These are phyloP conservation scores for Populus trichocarpa DNA, from an alignment of 441 rosid genomes.

Conservation along the genomic window DNA sequence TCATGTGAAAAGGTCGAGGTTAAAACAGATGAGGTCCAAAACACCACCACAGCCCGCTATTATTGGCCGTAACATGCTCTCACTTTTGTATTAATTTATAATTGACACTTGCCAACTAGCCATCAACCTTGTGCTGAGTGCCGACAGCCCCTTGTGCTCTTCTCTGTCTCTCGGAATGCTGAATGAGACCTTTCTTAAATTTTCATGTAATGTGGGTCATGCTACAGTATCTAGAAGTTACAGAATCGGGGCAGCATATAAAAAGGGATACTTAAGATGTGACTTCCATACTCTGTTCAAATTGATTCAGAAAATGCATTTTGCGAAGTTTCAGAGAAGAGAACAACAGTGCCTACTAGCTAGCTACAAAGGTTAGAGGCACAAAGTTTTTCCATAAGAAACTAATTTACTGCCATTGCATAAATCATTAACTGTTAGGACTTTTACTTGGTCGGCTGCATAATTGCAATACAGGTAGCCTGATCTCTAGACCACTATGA, in stretches of 20 bases:
- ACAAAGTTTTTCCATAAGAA: background rate
- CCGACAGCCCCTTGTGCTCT: constrained; percentile 2
- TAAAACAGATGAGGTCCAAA: background rate
- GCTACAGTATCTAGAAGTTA: background rate
- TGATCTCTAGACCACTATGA: background rate
- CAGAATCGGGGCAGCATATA: background rate
- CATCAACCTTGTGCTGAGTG: constrained; percentile 6
- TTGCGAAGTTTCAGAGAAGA: background rate
- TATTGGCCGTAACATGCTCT: background rate
- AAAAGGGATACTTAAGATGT: background rate
- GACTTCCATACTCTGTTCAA: background rate
- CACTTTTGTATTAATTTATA: constrained; percentile 1
- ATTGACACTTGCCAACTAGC: constrained; percentile 13
- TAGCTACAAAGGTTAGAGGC: background rate
- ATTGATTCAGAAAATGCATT: background rate
- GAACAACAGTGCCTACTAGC: background rate
- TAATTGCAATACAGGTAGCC: background rate
- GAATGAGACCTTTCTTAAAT: background rate
- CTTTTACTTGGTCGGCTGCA: background rate
- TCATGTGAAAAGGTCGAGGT: background rate
- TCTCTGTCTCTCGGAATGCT: background rate
- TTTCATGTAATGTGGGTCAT: background rate
- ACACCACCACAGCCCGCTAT: background rate
- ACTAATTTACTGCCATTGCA: background rate
- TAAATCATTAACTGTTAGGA: background rate